Conservation (phyloP, 805 yeast genomes). For the Blastobotrys chiropterorum region DNA sequence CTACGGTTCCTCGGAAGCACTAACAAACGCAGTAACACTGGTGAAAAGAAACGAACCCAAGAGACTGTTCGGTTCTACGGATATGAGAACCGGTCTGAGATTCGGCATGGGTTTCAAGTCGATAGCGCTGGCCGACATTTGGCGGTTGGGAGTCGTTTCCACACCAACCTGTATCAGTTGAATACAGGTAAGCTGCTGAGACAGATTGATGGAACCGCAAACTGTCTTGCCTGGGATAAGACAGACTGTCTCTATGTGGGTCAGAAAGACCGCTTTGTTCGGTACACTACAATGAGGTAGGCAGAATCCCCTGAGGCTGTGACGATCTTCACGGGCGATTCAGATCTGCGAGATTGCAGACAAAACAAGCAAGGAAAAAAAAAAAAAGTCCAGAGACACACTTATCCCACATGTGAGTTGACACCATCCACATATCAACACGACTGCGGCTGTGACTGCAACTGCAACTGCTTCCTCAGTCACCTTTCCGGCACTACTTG, state of each 20-base stretch:
- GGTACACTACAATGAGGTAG: background rate
- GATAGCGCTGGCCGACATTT: constrained; percentile 7
- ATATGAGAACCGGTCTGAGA: constrained; percentile 8
- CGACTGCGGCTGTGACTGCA: too few species aligned
- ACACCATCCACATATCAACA: background rate
- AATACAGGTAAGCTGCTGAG: background rate
- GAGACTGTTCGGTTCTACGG: constrained; percentile 1
- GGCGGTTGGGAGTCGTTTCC: constrained; percentile 8
- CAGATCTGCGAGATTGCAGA: background rate
- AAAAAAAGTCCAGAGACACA: background rate
- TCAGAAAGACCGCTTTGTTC: background rate
- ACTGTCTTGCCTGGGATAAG: background rate
- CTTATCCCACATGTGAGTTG: background rate
- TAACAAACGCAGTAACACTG: constrained; percentile 2
- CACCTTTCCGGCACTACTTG: too few species aligned
- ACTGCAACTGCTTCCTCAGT: too few species aligned
- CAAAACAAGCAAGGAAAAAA: background rate
- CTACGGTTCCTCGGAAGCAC: constrained; percentile 1
- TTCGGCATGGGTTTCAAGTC: constrained; percentile 14
- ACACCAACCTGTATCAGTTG: background rate
- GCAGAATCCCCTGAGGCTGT: background rate
- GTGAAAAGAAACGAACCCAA: background rate
- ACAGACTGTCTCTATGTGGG: background rate
- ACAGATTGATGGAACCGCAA: background rate
- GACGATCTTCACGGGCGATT: background rate